phyloP scores from a whole-genome alignment of 768 basidiomycete genomes.

The Agaricus subrufescens region DNA sequence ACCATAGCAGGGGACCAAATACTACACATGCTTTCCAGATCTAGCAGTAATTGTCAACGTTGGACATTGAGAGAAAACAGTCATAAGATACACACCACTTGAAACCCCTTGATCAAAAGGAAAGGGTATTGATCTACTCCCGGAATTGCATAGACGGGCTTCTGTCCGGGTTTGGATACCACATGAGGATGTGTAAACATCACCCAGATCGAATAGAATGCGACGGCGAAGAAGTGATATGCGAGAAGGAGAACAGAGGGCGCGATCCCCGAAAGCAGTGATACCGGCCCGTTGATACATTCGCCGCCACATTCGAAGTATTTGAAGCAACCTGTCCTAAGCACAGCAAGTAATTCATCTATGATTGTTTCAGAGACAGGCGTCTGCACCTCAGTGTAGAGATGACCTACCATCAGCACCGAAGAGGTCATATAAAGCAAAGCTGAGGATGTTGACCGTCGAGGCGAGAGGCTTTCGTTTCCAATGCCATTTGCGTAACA shows the following conservation, averaged over 20 bases:
- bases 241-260: constrained; percentile 79
- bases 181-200: constrained; percentile 61
- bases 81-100: constrained; percentile 54
- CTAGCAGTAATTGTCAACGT: constrained; percentile 27
- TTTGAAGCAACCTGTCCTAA: constrained; percentile 89
- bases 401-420: constrained; percentile 77
- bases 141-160: constrained; percentile 36
- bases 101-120: constrained; percentile 54
- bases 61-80: constrained; percentile 1
- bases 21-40: constrained; percentile 92
- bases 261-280: constrained; percentile 79
- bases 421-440: constrained; percentile 93
- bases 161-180: constrained; percentile 22
- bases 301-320: constrained; percentile 95
- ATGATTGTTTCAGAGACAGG: neutral
- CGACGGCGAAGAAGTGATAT: constrained; percentile 93
- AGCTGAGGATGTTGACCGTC: constrained; percentile 88
- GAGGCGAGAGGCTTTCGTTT: constrained; percentile 74
- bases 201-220: constrained; percentile 90
- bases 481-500: constrained; percentile 81
- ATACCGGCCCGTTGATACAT: constrained; percentile 84
- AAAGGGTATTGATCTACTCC: constrained; percentile 62
- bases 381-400: neutral
- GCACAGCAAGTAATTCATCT: constrained; percentile 60
- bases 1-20: constrained; percentile 83